These are phyloP conservation scores for Apiospora rasikravindrae DNA, from an alignment of 2,329 filamentous ascomycete genomes.

Conservation along the genomic window DNA sequence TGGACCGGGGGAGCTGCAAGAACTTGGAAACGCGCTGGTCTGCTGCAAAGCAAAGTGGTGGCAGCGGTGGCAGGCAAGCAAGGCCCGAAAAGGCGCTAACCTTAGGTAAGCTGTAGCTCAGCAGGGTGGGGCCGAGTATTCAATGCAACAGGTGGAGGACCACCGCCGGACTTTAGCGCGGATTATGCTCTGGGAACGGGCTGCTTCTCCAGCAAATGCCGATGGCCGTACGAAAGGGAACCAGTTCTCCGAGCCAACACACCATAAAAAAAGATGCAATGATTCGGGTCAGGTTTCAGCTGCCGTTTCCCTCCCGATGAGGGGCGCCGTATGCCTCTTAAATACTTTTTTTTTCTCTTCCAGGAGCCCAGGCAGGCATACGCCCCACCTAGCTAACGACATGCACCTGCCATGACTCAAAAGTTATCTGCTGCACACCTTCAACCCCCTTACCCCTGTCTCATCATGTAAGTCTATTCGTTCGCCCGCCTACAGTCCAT, in stretches of 20 bases:
- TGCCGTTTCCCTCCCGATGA: not conserved
- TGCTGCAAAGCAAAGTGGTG: not conserved
- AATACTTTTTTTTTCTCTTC: constrained; percentile 17
- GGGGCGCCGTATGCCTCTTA: not conserved
- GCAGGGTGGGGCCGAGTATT: not conserved
- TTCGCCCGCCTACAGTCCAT: not conserved
- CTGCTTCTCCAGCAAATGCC: not conserved
- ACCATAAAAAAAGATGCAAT: not conserved
- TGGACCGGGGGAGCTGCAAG: constrained; percentile 2
- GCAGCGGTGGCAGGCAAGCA: not conserved
- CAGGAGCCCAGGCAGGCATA: not conserved
- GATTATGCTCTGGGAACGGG: not conserved
- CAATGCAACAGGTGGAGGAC: not conserved
- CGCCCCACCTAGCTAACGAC: not conserved
- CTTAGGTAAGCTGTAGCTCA: not conserved
- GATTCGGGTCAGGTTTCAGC: not conserved
- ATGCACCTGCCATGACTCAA: constrained; percentile 8
- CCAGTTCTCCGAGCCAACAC: not conserved
- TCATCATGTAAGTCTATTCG: constrained; percentile 12
- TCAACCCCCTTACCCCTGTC: constrained; percentile 2
- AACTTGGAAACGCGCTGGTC: not conserved
- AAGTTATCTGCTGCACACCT: not conserved
- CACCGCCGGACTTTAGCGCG: not conserved
- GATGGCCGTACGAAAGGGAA: not conserved
- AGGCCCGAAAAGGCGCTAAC: not conserved